Evolutionary conservation across 495 filamentous ascomycete genomes (phyloP).

Genomic region (Hypoxylon lienhwacheense): DNA sequence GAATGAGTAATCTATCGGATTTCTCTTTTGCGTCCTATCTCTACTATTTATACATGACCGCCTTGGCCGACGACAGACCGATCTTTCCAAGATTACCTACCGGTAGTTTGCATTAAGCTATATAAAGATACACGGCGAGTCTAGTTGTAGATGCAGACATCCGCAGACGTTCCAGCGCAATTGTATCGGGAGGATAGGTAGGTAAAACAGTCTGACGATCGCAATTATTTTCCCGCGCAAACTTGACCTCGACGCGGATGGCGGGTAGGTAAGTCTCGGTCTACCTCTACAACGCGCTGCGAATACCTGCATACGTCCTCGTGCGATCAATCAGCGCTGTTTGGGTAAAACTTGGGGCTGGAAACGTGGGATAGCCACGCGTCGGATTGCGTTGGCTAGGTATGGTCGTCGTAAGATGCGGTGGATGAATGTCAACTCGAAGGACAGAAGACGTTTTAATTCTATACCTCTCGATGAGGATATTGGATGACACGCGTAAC

Average conservation of each 20-base stretch:
- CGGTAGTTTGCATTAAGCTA: neutral
- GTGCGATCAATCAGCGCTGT: neutral
- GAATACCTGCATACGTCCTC: neutral
- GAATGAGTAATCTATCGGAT: neutral
- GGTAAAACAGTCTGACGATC: neutral
- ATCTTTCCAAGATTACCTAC: too few relatives aligned
- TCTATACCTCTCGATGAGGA: neutral
- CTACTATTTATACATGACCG: conserved; percentile 1
- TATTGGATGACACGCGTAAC: too few relatives aligned
- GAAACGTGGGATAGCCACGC: neutral
- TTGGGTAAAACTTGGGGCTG: neutral
- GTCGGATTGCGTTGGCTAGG: neutral
- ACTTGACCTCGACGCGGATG: neutral
- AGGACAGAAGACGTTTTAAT: neutral
- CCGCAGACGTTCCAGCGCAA: neutral
- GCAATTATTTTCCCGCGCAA: neutral
- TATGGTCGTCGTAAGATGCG: neutral
- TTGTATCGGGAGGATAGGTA: neutral
- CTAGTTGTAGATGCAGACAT: neutral
- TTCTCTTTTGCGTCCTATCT: neutral
- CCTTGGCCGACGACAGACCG: neutral
- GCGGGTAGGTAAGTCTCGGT: neutral
- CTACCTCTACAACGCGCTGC: neutral
- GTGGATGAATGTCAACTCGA: neutral
- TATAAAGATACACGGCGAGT: neutral